Evolutionary conservation across 768 basidiomycete genomes (phyloP).

Genomic region (Tulasnella calospora): DNA sequence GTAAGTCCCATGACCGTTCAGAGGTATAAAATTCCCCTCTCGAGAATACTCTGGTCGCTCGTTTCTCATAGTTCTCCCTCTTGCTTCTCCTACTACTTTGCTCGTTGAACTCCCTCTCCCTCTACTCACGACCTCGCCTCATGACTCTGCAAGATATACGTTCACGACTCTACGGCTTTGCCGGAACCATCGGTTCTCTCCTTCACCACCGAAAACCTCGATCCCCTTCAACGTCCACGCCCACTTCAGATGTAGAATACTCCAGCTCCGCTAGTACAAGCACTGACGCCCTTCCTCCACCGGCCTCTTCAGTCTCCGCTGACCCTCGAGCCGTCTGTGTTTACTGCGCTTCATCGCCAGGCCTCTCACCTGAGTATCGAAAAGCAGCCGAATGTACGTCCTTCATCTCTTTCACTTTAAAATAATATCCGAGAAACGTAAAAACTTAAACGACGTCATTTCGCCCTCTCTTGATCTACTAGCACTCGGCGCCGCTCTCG

Average conservation of each 20-base stretch:
- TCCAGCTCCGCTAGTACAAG: not conserved
- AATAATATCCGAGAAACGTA: too few relatives aligned
- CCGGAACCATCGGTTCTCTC: not conserved
- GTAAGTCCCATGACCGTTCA: not conserved
- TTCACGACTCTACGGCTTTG: not conserved
- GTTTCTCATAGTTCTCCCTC: not conserved
- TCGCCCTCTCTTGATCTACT: too few relatives aligned
- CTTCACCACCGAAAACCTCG: not conserved
- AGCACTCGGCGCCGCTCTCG: too few relatives aligned
- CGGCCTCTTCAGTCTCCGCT: not conserved
- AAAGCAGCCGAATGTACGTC: conserved; percentile 68
- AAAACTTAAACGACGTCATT: too few relatives aligned
- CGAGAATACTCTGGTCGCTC: too few relatives aligned
- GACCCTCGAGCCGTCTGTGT: conserved; percentile 40
- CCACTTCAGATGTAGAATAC: not conserved
- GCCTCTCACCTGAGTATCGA: conserved; percentile 56
- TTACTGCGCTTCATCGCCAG: conserved; percentile 75
- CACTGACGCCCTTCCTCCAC: not conserved
- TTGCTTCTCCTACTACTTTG: not conserved
- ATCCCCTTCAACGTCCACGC: not conserved
- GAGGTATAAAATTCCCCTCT: too few relatives aligned
- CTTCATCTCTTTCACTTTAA: too few relatives aligned
- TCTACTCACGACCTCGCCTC: not conserved
- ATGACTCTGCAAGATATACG: not conserved
- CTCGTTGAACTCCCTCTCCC: not conserved